Evolutionary conservation across 2,329 filamentous ascomycete genomes (phyloP).

Genomic region (Chalaropsis thielavioides): DNA sequence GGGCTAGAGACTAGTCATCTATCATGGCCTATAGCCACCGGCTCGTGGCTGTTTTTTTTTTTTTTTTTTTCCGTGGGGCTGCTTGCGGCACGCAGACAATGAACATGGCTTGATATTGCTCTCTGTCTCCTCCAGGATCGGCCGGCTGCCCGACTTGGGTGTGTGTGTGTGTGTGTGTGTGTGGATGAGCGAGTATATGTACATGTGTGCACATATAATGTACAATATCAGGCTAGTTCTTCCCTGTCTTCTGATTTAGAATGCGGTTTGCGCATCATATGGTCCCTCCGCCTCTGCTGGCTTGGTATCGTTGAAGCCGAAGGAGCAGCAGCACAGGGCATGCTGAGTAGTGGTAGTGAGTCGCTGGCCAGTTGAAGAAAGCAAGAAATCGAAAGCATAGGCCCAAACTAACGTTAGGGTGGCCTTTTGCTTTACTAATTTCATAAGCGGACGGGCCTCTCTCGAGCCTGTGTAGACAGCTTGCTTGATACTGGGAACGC

Average conservation of each 20-base stretch:
- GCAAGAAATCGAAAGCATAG: not conserved
- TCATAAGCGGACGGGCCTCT: not conserved
- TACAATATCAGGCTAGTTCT: not conserved
- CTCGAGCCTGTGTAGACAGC: not conserved
- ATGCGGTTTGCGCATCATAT: not conserved
- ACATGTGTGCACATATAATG: not conserved
- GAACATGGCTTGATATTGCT: too few relatives aligned
- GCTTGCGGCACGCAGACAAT: too few relatives aligned
- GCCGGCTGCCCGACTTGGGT: not conserved
- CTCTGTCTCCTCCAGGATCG: not conserved
- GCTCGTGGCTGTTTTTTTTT: too few relatives aligned
- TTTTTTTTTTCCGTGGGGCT: not conserved
- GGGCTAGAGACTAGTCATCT: not conserved
- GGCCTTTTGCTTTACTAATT: not conserved
- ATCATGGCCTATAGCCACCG: not conserved
- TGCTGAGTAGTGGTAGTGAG: not conserved
- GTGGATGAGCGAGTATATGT: not conserved
- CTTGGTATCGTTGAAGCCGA: conserved; percentile 2
- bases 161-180: not conserved
- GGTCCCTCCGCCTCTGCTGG: not conserved
- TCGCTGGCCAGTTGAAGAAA: not conserved
- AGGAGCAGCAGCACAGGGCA: not conserved
- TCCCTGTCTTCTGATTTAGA: not conserved
- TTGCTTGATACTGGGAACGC: not conserved
- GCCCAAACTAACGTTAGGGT: not conserved